These are phyloP conservation scores for Urochloa ruziziensis DNA, from an alignment of 176 grass and related monocot genomes.

Conservation along the genomic window DNA sequence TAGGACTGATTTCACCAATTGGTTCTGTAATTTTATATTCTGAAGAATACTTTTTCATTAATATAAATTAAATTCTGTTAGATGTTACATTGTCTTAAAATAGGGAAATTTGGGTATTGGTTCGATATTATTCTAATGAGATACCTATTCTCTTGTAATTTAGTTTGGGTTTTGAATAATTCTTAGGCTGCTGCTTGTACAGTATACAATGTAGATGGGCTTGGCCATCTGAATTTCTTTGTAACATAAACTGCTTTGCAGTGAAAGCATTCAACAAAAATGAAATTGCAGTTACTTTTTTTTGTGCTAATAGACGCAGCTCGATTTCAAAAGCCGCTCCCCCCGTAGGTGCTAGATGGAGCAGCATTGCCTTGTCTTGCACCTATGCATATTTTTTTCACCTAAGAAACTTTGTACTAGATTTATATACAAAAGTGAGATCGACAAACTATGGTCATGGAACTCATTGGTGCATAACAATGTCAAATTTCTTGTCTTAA, in stretches of 20 bases:
- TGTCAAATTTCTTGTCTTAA: neutral
- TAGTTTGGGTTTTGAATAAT: neutral
- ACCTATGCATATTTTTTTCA: neutral
- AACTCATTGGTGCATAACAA: neutral
- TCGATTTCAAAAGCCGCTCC: neutral
- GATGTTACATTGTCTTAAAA: neutral
- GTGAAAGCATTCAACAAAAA: conserved; percentile 8
- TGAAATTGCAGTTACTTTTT: neutral
- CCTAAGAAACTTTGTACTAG: neutral
- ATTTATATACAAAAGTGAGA: neutral
- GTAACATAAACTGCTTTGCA: neutral
- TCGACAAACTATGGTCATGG: too few species aligned
- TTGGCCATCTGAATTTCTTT: neutral
- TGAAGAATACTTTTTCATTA: neutral
- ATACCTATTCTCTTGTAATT: too few species aligned
- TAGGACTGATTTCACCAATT: conserved; percentile 3
- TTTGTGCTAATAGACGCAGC: neutral
- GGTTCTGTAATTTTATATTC: conserved; percentile 3
- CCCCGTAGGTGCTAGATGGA: too few species aligned
- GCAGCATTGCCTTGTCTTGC: neutral
- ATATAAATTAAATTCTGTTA: neutral
- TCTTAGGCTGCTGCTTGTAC: neutral
- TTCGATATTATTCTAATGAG: neutral
- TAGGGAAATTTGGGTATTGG: neutral
- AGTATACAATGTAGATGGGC: neutral